A percentile compares a stretch with the other conserved stretches of the same genome.
Conservation (phyloP, 202 grass and related monocot species). For the Cymbopogon flexuosus region DNA sequence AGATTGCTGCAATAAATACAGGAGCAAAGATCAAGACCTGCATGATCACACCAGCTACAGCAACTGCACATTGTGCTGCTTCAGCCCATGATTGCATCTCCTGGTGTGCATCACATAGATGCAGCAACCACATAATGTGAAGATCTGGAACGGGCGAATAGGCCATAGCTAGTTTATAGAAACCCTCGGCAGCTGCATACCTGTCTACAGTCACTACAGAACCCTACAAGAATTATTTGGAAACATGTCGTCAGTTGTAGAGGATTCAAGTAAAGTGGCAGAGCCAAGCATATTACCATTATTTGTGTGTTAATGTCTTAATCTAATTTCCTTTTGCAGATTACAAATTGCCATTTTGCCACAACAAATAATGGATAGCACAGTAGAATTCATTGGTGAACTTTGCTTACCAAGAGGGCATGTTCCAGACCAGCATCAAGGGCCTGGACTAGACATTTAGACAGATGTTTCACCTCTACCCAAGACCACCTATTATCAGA, state of each 20-base stretch:
- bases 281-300: neutral
- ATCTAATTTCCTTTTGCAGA: constrained; percentile 3
- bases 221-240: constrained; percentile 51
- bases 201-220: constrained; percentile 71
- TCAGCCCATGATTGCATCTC: constrained; percentile 99
- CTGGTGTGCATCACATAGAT: constrained; percentile 95
- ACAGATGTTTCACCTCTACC: constrained; percentile 88
- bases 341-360: constrained; percentile 1
- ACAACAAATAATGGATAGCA: neutral
- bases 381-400: constrained; percentile 3
- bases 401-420: constrained; percentile 66
- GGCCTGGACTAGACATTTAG: constrained; percentile 78
- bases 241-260: constrained; percentile 19
- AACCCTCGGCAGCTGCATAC: constrained; percentile 87
- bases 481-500: constrained; percentile 80
- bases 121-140: constrained; percentile 98
- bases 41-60: constrained; percentile 99
- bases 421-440: constrained; percentile 99
- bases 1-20: neutral
- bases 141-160: constrained; percentile 93
- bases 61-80: constrained; percentile 97
- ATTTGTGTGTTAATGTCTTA: neutral
- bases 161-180: constrained; percentile 90
- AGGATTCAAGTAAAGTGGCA: constrained; percentile 18
- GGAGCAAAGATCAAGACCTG: constrained; percentile 56